These are phyloP conservation scores for Erodium texanum DNA, from an alignment of 441 rosid species.

Conservation along the genomic window DNA sequence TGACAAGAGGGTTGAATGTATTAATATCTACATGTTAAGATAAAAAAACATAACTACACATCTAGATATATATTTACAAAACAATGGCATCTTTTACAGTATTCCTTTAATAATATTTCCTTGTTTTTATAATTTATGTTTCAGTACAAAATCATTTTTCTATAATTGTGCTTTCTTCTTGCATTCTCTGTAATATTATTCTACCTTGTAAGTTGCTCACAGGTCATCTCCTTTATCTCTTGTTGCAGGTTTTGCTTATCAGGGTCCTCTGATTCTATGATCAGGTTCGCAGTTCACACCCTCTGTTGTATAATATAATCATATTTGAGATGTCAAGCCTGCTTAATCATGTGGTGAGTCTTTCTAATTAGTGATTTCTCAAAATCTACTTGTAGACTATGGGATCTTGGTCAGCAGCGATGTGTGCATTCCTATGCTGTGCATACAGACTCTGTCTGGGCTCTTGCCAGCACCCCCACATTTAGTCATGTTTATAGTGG, in stretches of 20 bases:
- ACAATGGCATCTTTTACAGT: too few species aligned
- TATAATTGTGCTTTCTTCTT: background rate
- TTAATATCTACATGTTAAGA: background rate
- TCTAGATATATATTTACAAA: too few species aligned
- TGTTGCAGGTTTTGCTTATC: constrained; percentile 86
- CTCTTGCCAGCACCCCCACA: constrained; percentile 90
- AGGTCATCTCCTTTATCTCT: background rate
- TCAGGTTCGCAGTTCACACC: constrained; percentile 46
- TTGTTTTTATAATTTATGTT: too few species aligned
- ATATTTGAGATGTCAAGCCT: background rate
- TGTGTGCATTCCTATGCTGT: constrained; percentile 98
- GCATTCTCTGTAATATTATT: background rate
- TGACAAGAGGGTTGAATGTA: background rate
- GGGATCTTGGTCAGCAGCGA: constrained; percentile 99
- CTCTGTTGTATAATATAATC: constrained; percentile 10
- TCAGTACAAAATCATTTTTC: background rate
- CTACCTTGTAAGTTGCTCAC: background rate
- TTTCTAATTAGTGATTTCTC: background rate
- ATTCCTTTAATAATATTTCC: too few species aligned
- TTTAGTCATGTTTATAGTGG: constrained; percentile 98
- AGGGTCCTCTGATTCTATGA: constrained; percentile 98
- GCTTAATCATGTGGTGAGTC: background rate
- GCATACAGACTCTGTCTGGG: constrained; percentile 99
- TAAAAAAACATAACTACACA: background rate
- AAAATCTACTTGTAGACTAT: constrained; percentile 46